Evolutionary conservation across 192 early-diverging fungal genomes (phyloP).

Genomic region (Backusella liffmaniae): DNA sequence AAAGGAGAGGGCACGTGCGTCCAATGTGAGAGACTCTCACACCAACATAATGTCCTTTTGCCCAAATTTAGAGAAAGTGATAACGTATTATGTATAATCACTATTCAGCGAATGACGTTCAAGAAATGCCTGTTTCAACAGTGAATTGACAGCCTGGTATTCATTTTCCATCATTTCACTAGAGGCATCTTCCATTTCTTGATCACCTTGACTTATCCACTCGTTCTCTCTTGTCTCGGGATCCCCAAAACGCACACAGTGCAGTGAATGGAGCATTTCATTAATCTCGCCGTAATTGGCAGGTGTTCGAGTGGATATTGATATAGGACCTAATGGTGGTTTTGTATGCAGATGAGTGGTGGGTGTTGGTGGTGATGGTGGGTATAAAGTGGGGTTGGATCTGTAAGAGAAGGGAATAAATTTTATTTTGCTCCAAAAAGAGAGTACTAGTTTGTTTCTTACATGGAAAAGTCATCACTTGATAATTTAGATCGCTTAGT

Average conservation of each 20-base stretch:
- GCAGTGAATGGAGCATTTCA: constrained; percentile 18
- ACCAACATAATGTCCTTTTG: neutral
- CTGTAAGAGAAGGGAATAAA: neutral
- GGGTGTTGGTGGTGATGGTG: neutral
- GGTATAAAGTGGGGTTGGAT: neutral
- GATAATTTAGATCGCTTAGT: neutral
- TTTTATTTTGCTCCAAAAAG: neutral
- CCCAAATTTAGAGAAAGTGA: neutral
- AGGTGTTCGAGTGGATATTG: constrained; percentile 3
- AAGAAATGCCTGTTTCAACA: constrained; percentile 29
- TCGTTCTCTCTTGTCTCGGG: constrained; percentile 23
- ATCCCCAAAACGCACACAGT: constrained; percentile 21
- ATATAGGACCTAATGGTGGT: neutral
- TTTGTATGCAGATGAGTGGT: neutral
- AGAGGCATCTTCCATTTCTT: neutral
- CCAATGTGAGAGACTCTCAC: neutral
- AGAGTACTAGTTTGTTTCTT: neutral
- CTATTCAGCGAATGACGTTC: neutral
- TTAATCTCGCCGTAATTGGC: constrained; percentile 25
- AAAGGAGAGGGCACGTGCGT: neutral
- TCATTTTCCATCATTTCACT: neutral
- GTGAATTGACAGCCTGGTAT: constrained; percentile 16
- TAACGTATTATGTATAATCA: neutral
- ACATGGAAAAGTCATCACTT: neutral
- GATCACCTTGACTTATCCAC: constrained; percentile 12